These are phyloP conservation scores for Scedosporium boydii DNA, from an alignment of 2,329 filamentous ascomycete species.

Conservation along the genomic window DNA sequence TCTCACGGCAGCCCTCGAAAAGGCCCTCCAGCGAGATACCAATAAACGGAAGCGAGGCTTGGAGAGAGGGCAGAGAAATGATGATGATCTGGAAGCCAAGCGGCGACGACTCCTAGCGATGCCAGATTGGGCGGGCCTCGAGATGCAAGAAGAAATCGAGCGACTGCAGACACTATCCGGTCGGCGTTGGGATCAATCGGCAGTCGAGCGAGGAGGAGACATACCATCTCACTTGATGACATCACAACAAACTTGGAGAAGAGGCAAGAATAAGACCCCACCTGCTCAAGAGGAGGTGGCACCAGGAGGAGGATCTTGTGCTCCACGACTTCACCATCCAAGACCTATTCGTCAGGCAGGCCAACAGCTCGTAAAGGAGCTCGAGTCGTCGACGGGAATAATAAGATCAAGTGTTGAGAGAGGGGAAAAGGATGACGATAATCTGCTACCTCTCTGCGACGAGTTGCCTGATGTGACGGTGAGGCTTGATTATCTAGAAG, in stretches of 20 bases:
- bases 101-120: neutral
- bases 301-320: neutral
- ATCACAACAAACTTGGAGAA: neutral
- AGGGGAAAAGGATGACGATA: neutral
- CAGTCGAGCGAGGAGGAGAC: neutral
- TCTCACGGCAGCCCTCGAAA: neutral
- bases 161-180: neutral
- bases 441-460: slow-evolving; percentile 1
- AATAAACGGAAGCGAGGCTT: neutral
- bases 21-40: neutral
- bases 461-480: neutral
- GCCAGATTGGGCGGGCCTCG: slow-evolving; percentile 4
- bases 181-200: neutral
- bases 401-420: neutral
- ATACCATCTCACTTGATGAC: neutral
- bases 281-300: neutral
- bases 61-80: neutral
- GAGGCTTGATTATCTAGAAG: neutral
- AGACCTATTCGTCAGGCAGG: neutral
- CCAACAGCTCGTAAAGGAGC: neutral
- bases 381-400: neutral
- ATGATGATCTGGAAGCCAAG: neutral
- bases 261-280: neutral
- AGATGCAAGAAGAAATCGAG: neutral
- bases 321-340: neutral